A percentile compares a stretch with the other conserved stretches of the same genome.
Evolutionary conservation across 2,329 filamentous ascomycete genomes (phyloP).

Genomic region (Ophiostoma montium): DNA sequence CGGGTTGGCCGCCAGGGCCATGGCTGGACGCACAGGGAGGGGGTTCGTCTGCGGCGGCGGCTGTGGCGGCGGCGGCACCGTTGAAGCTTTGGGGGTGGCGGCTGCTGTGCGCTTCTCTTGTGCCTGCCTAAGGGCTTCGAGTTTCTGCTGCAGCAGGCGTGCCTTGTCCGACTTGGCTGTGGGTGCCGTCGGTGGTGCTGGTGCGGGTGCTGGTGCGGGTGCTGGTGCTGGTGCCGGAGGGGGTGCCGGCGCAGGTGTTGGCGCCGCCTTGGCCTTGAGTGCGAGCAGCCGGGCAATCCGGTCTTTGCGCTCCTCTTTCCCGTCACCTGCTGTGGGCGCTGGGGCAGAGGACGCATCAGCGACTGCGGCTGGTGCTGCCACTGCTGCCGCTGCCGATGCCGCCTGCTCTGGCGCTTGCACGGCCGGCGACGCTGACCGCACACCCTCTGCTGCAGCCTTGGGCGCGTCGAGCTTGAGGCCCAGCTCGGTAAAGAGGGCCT

Average conservation of each 20-base stretch:
- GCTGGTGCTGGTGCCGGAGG: not conserved
- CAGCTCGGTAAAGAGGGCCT: conserved; percentile 52
- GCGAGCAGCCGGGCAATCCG: conserved; percentile 63
- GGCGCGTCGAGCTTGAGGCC: conserved; percentile 28
- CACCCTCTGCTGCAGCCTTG: not conserved
- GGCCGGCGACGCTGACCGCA: not conserved
- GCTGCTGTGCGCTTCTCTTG: conserved; percentile 28
- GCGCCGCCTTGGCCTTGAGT: conserved; percentile 35
- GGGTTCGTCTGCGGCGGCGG: not conserved
- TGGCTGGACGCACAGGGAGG: not conserved
- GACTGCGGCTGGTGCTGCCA: not conserved
- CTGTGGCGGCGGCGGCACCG: not conserved
- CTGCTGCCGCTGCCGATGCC: not conserved
- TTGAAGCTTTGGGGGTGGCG: conserved; percentile 16
- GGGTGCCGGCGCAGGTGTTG: not conserved
- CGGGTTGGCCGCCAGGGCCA: not conserved
- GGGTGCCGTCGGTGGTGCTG: not conserved
- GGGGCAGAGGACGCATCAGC: too few relatives aligned
- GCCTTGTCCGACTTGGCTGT: conserved; percentile 42
- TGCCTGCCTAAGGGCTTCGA: conserved; percentile 57
- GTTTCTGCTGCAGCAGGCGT: conserved; percentile 57
- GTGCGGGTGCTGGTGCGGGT: not conserved
- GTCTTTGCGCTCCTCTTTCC: conserved; percentile 56
- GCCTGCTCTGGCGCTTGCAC: conserved; percentile 1
- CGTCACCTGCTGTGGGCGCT: too few relatives aligned